A percentile compares a stretch with the other conserved stretches of the same genome.
Conservation (phyloP, 2,329 filamentous ascomycete species). For the Orbilia brochopaga region DNA sequence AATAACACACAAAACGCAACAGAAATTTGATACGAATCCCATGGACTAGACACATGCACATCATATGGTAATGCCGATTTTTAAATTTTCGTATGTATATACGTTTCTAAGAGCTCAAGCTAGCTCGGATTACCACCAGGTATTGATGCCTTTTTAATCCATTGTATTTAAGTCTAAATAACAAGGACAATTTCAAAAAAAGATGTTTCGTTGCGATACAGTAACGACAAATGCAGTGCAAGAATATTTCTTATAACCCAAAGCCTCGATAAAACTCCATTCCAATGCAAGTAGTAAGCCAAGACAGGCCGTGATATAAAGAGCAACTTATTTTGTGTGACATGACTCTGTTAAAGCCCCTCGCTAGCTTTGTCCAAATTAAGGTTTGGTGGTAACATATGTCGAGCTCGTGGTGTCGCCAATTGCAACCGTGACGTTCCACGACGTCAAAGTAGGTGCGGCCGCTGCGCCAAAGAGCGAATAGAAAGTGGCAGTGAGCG, state of each 20-base stretch:
- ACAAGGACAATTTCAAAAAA: no score
- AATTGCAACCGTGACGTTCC: constrained; percentile 32
- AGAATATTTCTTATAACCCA: neutral
- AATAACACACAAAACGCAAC: no score
- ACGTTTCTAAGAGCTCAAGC: no score
- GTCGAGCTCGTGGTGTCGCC: constrained; percentile 32
- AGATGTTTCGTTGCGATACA: neutral
- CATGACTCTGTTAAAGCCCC: neutral
- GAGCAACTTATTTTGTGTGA: neutral
- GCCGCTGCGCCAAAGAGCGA: constrained; percentile 32
- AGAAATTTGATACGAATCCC: no score
- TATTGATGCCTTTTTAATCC: no score
- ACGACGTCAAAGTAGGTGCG: constrained; percentile 32
- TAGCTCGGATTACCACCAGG: no score
- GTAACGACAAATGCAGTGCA: neutral
- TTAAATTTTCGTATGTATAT: no score
- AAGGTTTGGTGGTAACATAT: constrained; percentile 42
- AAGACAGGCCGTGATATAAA: neutral
- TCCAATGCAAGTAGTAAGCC: neutral
- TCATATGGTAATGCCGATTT: no score
- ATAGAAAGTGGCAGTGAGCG: constrained; percentile 23
- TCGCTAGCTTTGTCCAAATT: neutral
- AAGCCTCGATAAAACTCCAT: neutral
- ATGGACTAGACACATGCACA: no score
- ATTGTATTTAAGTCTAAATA: no score